Conservation (phyloP, 2,329 filamentous ascomycete genomes). For the Trichoderma atrobrunneum region DNA sequence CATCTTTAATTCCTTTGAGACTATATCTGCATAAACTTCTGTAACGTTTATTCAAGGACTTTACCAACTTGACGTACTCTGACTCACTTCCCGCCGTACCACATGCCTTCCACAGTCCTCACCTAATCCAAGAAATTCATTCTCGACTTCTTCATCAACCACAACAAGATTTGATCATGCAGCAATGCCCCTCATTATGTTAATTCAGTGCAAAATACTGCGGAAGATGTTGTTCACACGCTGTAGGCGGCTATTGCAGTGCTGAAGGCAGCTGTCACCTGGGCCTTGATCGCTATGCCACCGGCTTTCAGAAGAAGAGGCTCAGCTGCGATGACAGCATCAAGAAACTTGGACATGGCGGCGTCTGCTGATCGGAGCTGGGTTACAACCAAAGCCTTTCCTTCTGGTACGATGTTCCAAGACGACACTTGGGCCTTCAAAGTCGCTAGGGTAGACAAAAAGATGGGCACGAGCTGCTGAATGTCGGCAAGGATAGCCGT, state of each 20-base stretch:
- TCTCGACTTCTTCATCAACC: neutral
- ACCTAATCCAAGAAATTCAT: accelerated
- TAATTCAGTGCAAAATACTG: neutral
- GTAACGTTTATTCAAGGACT: neutral
- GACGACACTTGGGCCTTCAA: neutral
- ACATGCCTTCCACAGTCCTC: neutral
- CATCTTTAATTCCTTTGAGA: neutral
- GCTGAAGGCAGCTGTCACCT: neutral
- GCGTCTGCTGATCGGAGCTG: too few relatives aligned
- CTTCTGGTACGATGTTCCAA: neutral
- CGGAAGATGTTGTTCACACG: neutral
- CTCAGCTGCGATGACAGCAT: neutral
- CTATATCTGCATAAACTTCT: neutral
- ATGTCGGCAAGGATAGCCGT: neutral
- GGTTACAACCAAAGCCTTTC: too few relatives aligned
- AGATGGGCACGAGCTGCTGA: neutral
- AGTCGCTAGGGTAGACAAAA: neutral
- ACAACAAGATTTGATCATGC: neutral
- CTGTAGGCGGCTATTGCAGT: neutral
- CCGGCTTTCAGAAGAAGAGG: neutral
- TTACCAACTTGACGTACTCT: neutral
- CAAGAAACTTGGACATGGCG: neutral
- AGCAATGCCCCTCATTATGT: neutral
- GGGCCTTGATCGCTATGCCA: neutral
- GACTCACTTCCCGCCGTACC: neutral